Percentiles rank a stretch among this genome's conserved stretches.
Conservation (phyloP, 495 filamentous ascomycete species). For the Lophiotrema nucula region DNA sequence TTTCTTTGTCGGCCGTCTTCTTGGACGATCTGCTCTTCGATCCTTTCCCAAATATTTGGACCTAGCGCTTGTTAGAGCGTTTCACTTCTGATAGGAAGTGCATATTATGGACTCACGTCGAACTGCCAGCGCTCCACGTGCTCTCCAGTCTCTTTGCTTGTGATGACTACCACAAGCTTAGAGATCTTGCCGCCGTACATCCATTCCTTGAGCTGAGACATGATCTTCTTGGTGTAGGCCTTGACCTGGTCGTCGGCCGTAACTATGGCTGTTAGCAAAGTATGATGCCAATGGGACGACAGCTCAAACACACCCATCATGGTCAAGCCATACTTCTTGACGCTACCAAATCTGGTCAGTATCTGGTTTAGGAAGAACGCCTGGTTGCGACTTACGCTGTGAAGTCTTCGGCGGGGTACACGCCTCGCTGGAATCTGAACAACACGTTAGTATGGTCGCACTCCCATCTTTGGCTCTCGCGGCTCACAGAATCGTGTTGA, state of each 20-base stretch:
- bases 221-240: slow-evolving; percentile 98
- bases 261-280: slow-evolving; percentile 49
- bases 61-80: slow-evolving; percentile 39
- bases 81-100: neutral
- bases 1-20: slow-evolving; percentile 61
- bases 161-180: slow-evolving; percentile 94
- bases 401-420: slow-evolving; percentile 98
- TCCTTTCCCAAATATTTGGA: slow-evolving; percentile 67
- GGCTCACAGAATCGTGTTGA: slow-evolving; percentile 82
- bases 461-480: neutral
- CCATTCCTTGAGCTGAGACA: slow-evolving; percentile 93
- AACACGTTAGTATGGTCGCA: slow-evolving; percentile 12
- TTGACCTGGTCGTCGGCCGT: slow-evolving; percentile 96
- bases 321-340: slow-evolving; percentile 99
- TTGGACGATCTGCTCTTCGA: slow-evolving; percentile 53
- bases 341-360: slow-evolving; percentile 47
- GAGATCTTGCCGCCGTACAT: slow-evolving; percentile 94
- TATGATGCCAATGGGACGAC: neutral
- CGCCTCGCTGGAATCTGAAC: slow-evolving; percentile 93
- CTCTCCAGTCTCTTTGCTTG: slow-evolving; percentile 92
- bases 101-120: slow-evolving; percentile 75
- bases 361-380: too few species aligned
- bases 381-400: slow-evolving; percentile 64
- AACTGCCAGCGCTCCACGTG: slow-evolving; percentile 98
- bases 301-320: slow-evolving; percentile 70